Percentiles rank a stretch among this genome's conserved stretches.
Conservation (phyloP, 2,329 filamentous ascomycete genomes). For the Chaetomium sp. region DNA sequence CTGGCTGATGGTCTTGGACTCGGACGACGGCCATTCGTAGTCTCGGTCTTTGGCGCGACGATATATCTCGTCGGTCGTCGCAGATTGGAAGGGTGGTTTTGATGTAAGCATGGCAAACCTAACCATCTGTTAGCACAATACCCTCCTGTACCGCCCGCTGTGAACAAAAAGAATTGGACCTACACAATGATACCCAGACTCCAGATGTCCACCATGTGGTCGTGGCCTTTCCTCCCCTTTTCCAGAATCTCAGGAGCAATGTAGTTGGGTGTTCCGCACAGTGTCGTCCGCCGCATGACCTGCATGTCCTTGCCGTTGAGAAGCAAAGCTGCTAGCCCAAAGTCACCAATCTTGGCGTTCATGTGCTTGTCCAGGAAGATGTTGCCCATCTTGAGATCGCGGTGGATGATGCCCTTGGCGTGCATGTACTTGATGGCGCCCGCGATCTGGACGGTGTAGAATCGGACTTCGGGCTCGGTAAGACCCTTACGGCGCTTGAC, state of each 20-base stretch:
- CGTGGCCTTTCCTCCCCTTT: conserved; percentile 89
- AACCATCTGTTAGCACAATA: conserved; percentile 18
- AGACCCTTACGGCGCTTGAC: conserved; percentile 86
- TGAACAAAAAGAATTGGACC: conserved; percentile 26
- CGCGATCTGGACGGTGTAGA: conserved; percentile 89
- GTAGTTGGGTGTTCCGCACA: conserved; percentile 97
- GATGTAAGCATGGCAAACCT: conserved; percentile 96
- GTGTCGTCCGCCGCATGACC: conserved; percentile 76
- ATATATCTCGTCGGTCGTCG: conserved; percentile 81
- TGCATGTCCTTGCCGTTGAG: conserved; percentile 87
- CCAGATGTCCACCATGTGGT: conserved; percentile 98
- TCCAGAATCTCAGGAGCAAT: conserved; percentile 95
- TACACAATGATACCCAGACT: conserved; percentile 94
- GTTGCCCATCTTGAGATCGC: conserved; percentile 97
- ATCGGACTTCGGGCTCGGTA: conserved; percentile 88
- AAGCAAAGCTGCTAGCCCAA: conserved; percentile 85
- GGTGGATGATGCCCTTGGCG: conserved; percentile 88
- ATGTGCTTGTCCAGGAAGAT: conserved; percentile 90
- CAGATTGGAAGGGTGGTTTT: conserved; percentile 92
- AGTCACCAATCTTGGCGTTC: conserved; percentile 98
- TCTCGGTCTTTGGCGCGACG: conserved; percentile 62
- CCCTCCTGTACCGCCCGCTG: not conserved
- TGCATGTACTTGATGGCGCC: conserved; percentile 99
- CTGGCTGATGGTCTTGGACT: conserved; percentile 63
- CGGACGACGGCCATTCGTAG: conserved; percentile 70